These are phyloP conservation scores for Multifurca ochricompacta DNA, from an alignment of 768 basidiomycete species.

Conservation along the genomic window DNA sequence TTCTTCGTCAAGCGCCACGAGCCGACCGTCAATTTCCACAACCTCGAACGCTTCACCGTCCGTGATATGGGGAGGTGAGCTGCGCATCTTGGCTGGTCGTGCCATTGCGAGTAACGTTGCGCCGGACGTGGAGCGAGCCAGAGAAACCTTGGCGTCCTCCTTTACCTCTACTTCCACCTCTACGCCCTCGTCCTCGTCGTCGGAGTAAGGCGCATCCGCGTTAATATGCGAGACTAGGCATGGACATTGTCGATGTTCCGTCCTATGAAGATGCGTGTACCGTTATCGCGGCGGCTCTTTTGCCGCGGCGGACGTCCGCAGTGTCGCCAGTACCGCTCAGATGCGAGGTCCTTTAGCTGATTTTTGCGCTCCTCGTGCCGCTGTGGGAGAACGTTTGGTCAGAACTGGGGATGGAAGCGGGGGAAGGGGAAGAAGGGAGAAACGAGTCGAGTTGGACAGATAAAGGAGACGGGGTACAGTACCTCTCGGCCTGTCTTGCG, in stretches of 20 bases:
- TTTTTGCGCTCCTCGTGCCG: constrained; percentile 12
- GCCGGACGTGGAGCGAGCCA: background rate
- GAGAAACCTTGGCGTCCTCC: too few relatives aligned
- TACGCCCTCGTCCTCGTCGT: background rate
- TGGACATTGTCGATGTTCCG: background rate
- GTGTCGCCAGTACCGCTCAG: background rate
- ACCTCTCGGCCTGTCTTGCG: constrained; percentile 15
- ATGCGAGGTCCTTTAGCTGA: background rate
- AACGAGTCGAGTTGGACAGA: background rate
- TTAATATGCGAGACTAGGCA: background rate
- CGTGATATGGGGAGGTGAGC: background rate
- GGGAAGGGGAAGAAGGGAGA: background rate
- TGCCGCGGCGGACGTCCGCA: background rate
- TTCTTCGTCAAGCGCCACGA: constrained; percentile 15
- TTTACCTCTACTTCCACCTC: background rate
- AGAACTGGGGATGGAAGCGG: background rate
- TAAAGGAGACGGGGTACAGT: background rate
- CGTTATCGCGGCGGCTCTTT: background rate
- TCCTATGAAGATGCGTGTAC: background rate
- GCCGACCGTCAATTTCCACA: constrained; percentile 11
- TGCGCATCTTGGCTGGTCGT: constrained; percentile 2
- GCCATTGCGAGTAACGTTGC: constrained; percentile 13
- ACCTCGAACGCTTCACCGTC: constrained; percentile 15
- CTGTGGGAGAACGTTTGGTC: background rate
- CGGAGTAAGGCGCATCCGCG: background rate